A percentile compares a stretch with the other conserved stretches of the same genome.
Conservation (phyloP, 176 grass and related monocot species). For the Musa troglodytarum region DNA sequence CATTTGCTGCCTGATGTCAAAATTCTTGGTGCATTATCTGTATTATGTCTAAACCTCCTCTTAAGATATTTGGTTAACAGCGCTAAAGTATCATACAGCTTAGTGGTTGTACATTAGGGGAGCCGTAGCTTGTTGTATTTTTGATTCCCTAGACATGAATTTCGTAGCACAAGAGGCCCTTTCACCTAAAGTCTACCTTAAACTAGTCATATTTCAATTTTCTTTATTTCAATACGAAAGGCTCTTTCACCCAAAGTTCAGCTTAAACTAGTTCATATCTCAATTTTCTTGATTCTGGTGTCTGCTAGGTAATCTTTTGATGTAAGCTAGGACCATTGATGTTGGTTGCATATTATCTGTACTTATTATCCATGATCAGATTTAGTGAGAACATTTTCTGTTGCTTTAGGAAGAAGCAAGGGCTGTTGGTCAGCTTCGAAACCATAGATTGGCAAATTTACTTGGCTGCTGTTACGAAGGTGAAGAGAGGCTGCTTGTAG, state of each 20-base stretch:
- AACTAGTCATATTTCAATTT: not conserved
- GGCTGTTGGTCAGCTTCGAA: constrained; percentile 72
- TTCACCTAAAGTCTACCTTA: not conserved
- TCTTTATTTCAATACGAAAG: not conserved
- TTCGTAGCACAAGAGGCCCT: not conserved
- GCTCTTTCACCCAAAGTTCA: not conserved
- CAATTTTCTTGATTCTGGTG: not conserved
- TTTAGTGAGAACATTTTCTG: constrained; percentile 12
- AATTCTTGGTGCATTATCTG: too few relatives aligned
- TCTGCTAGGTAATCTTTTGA: not conserved
- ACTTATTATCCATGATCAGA: not conserved
- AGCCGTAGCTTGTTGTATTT: not conserved
- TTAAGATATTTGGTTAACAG: too few relatives aligned
- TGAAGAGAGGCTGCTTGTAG: constrained; percentile 93
- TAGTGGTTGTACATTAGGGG: not conserved
- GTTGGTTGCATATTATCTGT: not conserved
- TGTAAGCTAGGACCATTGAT: not conserved
- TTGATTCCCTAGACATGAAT: not conserved
- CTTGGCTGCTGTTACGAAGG: constrained; percentile 95
- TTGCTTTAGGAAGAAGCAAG: constrained; percentile 87
- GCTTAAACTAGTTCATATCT: not conserved
- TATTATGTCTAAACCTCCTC: too few relatives aligned
- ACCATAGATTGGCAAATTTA: constrained; percentile 75
- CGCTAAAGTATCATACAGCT: not conserved
- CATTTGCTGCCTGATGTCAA: too few relatives aligned